Evolutionary conservation across 2,329 filamentous ascomycete genomes (phyloP), one percentile per base, ranked within the genome.

Genomic region (Phialophora expanda): DNA sequence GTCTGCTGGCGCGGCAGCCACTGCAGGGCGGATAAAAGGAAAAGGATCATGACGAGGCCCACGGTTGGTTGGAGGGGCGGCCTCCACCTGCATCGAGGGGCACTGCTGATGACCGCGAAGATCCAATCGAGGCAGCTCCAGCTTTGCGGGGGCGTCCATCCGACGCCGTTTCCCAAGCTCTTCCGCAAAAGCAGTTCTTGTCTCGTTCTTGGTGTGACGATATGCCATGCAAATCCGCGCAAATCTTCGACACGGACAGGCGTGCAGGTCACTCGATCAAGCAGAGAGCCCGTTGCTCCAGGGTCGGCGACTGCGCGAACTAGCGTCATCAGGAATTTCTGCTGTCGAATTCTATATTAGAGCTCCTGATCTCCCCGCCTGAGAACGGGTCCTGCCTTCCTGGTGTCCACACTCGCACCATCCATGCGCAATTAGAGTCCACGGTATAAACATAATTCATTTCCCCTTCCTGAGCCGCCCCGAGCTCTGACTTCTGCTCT

Each of bases 11-110:
- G 38, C 38, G n/a, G n/a, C 24, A 24, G 24, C 24, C 24, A 24
- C 24, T 24, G 17, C 38, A 44, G 3, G 46, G 55, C 66, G 66
- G 66, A 62, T 67, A 65, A 67, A 67, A 67, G 66, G 66, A 24
- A 48, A 44, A n/a, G 38, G 38, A 44, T n/a, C 3, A n/a, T 44
- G 65, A 53, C 56, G 58, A 62, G 51, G 51, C 17, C 57, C 17
- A 41, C 48, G 46, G 54, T 22, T 26, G 48, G 48, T 51, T 26
- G 48, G 54, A 57, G 34, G 17, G 34, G 32, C 34, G 38, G 17
- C 22, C 48, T 28, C 20, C 20, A 51, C 24, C 24, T 51, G 41
- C 30, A 56, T 20, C 28, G 22, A 54, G 48, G 34, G 51, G 46
- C 63, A 58, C 3, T 41, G 46, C 20, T 50, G 56, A 28, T 34